Evolutionary conservation across 163 green algal genomes (phyloP).

Genomic region (Scenedesmus sp.): DNA sequence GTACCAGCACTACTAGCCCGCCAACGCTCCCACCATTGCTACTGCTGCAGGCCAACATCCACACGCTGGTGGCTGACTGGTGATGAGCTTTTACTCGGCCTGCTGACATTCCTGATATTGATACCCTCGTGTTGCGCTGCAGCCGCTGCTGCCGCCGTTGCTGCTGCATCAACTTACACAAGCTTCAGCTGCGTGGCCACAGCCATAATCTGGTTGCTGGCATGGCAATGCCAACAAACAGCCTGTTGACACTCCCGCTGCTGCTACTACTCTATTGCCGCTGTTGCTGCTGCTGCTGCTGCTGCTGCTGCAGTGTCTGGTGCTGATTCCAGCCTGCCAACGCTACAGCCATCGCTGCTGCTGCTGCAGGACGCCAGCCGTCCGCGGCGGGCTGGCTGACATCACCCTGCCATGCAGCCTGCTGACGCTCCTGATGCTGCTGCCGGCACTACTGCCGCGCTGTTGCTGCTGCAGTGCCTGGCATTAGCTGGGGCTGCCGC

Average conservation of each 20-base stretch:
- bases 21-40: no score
- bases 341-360: background rate
- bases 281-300: background rate
- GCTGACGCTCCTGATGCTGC: no score
- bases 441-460: background rate
- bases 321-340: background rate
- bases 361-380: background rate
- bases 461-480: background rate
- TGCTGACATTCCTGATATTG: no score
- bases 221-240: slow-evolving; percentile 49
- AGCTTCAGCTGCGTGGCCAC: slow-evolving; percentile 23
- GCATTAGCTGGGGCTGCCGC: background rate
- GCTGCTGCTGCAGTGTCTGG: background rate
- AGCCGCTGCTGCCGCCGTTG: no score
- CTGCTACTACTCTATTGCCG: no score
- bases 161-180: background rate
- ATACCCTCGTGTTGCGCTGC: no score
- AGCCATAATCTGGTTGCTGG: slow-evolving; percentile 46
- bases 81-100: no score
- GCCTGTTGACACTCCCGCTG: background rate
- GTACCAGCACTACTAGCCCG: no score
- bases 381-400: no score
- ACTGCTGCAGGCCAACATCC: no score
- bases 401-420: no score
- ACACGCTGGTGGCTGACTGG: no score